Evolutionary conservation across 1,284 basidiomycete genomes (phyloP).

Genomic region (Ustanciosporium gigantosporum): DNA sequence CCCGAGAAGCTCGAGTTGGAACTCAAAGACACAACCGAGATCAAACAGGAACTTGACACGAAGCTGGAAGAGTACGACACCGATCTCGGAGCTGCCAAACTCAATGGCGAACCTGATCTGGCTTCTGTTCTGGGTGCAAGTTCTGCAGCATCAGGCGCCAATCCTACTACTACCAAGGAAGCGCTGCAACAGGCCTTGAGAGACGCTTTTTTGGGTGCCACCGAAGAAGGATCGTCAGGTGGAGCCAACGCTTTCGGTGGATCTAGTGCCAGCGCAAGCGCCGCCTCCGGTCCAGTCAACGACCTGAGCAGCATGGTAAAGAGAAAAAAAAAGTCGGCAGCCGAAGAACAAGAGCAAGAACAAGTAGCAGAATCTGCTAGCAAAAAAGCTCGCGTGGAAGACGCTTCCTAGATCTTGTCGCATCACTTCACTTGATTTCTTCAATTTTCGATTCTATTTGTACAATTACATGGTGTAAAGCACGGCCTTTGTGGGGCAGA

Average conservation of each 20-base stretch:
- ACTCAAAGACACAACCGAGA: constrained; percentile 44
- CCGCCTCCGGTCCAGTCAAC: constrained; percentile 38
- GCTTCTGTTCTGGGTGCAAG: constrained; percentile 3
- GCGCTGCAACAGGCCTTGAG: constrained; percentile 54
- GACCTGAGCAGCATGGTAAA: constrained; percentile 52
- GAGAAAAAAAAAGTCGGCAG: constrained; percentile 45
- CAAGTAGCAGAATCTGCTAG: constrained; percentile 4
- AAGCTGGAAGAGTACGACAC: constrained; percentile 55
- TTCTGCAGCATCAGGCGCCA: constrained; percentile 7
- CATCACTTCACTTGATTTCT: neutral
- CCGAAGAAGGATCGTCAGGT: constrained; percentile 1
- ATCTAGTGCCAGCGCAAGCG: constrained; percentile 2
- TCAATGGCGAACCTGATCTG: constrained; percentile 30
- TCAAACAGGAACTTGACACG: constrained; percentile 51
- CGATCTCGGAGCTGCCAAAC: constrained; percentile 33
- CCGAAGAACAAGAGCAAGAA: constrained; percentile 2
- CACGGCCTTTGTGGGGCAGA: too few relatives aligned
- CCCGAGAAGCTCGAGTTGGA: constrained; percentile 35
- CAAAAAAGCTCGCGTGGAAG: constrained; percentile 34
- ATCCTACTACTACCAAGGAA: constrained; percentile 41
- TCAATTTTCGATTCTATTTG: too few relatives aligned
- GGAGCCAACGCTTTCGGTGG: constrained; percentile 19
- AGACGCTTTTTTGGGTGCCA: constrained; percentile 54
- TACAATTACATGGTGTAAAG: too few relatives aligned
- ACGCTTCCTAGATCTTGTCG: constrained; percentile 1